Evolutionary conservation across 2,329 filamentous ascomycete species (phyloP), one percentile per base, ranked within the genome.

Genomic region (Onygenales sp.): DNA sequence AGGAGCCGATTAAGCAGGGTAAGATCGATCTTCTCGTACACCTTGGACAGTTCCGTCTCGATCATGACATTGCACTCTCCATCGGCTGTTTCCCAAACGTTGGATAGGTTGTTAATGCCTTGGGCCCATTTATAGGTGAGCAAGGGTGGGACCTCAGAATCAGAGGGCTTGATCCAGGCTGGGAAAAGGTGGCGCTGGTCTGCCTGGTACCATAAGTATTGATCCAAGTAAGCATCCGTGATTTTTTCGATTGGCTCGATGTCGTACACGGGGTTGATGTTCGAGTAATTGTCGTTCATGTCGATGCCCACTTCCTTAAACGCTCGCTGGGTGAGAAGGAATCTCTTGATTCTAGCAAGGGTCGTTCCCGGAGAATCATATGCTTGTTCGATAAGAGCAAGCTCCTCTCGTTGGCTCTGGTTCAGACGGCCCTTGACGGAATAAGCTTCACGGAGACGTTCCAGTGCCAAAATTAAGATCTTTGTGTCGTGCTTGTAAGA

Each of bases 401-500:
- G 75, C 70, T 98, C 93, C 69, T 98, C 93, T 69, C 93, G 87
- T 70, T 98, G 93, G 63, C 88, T 97, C 74, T 98, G 93, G 62
- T 98, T 98, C 49, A 98, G 77, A 56, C 93, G 82, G 9, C 93
- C 93, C 73, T 98, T 98, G 54, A 97, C 94, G 1, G 92, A 97
- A 72, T 98, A 98, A 8, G 93, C 88, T 70, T 98, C 93, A 56
- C 93, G 83, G 48, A 98, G 76, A 56, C 93, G 84, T 73, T 98
- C 93, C 17, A 98, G 79, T 1, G 93, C 93, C 56, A 98, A 78
- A 61, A 98, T 98, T 45, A 98, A 77, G 60, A 98, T 98, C 75
- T 98, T 98, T 50, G 93, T 98, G 70, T 98, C 93, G 65, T 98
- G 93, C 76, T 98, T 98, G 78, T 98, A 98, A 2, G 92, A 97